phyloP scores from a whole-genome alignment of 257 asterid genomes.

The Capsicum chinense region DNA sequence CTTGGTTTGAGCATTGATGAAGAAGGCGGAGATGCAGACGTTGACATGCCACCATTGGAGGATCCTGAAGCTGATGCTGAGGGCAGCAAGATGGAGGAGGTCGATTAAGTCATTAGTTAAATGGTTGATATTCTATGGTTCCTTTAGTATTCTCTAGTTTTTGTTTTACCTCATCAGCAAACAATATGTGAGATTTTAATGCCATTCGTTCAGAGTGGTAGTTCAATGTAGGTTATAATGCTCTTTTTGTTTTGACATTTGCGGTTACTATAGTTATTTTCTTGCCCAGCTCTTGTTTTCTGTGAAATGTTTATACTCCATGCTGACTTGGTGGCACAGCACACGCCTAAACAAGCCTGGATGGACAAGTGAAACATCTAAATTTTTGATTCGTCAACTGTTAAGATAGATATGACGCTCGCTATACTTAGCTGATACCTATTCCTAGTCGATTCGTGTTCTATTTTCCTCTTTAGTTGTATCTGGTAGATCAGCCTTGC shows the following conservation, averaged over 20 bases:
- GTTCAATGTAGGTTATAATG: neutral
- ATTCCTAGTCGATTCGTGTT: too few species aligned
- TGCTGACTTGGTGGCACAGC: too few species aligned
- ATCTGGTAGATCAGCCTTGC: too few species aligned
- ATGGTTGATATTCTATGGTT: too few species aligned
- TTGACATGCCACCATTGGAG: conserved; percentile 58
- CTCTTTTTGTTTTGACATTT: neutral
- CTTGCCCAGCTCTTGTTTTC: neutral
- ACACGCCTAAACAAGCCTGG: too few species aligned
- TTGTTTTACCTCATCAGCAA: neutral
- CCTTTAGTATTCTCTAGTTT: neutral
- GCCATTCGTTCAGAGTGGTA: conserved; percentile 10
- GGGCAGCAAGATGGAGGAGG: conserved; percentile 77
- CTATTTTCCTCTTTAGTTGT: too few species aligned
- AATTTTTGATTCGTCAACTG: too few species aligned
- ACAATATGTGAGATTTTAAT: neutral
- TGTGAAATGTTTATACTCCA: neutral
- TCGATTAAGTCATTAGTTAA: conserved; percentile 40
- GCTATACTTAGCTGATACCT: too few species aligned
- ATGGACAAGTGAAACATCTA: too few species aligned
- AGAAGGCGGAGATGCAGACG: conserved; percentile 53
- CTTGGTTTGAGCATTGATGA: conserved; percentile 68
- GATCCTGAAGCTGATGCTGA: conserved; percentile 60
- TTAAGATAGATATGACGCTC: too few species aligned
- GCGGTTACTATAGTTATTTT: neutral